Evolutionary conservation across 106 monocot genomes (phyloP).

Genomic region (Narthecium ossifragum): DNA sequence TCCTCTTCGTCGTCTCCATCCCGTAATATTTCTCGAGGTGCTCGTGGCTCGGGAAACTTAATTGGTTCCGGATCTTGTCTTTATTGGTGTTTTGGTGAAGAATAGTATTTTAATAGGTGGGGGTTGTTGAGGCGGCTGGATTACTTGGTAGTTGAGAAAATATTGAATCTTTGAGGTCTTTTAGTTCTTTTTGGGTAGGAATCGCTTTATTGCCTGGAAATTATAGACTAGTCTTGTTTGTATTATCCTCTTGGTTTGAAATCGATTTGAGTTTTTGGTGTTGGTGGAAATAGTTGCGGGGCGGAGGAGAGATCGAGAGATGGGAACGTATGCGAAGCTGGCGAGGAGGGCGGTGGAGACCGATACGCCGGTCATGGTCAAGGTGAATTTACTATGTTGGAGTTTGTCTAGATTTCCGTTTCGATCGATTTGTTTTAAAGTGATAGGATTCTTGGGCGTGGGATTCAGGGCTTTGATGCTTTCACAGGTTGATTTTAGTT

Average conservation of each 20-base stretch:
- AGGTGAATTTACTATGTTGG: constrained; percentile 25
- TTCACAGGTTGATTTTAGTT: constrained; percentile 2
- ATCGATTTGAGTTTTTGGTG: not conserved
- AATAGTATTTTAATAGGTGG: not conserved
- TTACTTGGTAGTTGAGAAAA: too few relatives aligned
- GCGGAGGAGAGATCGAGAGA: constrained; percentile 30
- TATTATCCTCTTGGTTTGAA: not conserved
- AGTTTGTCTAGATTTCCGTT: too few relatives aligned
- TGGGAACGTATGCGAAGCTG: constrained; percentile 41
- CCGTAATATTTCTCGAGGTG: too few relatives aligned
- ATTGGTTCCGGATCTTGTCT: not conserved
- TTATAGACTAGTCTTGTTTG: not conserved
- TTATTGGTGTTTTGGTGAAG: not conserved
- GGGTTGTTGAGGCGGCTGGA: constrained; percentile 2
- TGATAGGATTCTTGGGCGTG: not conserved
- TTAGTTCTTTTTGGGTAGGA: not conserved
- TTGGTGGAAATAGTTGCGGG: not conserved
- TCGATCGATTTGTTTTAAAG: too few relatives aligned
- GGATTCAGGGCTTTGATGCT: too few relatives aligned
- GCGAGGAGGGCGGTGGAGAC: constrained; percentile 53
- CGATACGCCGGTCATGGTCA: constrained; percentile 83
- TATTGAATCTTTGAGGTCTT: not conserved
- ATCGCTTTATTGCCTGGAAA: not conserved
- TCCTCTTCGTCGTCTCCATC: not conserved
- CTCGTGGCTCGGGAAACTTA: too few relatives aligned